phyloP scores from a whole-genome alignment of 2,329 filamentous ascomycete species.

The Pestalotiopsis sp. region DNA sequence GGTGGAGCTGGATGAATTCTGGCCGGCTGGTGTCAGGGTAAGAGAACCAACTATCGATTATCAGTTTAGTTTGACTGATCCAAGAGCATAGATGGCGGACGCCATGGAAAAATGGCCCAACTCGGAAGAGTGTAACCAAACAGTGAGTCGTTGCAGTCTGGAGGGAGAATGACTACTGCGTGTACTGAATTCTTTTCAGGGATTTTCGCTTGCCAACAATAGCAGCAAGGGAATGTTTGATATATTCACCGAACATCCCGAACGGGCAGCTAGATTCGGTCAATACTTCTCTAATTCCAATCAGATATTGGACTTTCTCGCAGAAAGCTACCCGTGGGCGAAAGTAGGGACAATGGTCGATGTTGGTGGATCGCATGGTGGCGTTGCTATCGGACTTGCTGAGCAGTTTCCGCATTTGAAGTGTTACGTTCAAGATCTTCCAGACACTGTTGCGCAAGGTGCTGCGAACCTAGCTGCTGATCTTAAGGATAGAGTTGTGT shows the following conservation, averaged over 20 bases:
- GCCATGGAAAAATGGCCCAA: conserved; percentile 29
- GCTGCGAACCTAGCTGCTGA: conserved; percentile 15
- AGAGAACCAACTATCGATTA: not conserved
- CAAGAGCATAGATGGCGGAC: conserved; percentile 20
- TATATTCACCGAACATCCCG: conserved; percentile 23
- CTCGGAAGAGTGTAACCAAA: conserved; percentile 26
- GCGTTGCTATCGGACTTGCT: conserved; percentile 57
- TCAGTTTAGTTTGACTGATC: not conserved
- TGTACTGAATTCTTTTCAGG: conserved; percentile 10
- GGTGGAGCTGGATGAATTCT: conserved; percentile 26
- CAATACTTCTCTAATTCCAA: conserved; percentile 20
- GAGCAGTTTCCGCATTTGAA: conserved; percentile 39
- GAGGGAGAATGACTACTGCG: too few relatives aligned
- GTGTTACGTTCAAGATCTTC: conserved; percentile 32
- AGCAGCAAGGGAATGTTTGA: conserved; percentile 26
- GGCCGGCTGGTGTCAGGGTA: conserved; percentile 22
- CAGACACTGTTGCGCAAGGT: conserved; percentile 15
- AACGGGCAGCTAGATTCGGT: conserved; percentile 19
- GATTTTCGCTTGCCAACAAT: conserved; percentile 26
- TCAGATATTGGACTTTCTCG: conserved; percentile 16
- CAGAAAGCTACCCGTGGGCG: conserved; percentile 26
- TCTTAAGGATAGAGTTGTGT: conserved; percentile 10
- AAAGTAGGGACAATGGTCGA: conserved; percentile 48
- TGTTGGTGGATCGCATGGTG: conserved; percentile 62
- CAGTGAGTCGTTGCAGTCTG: conserved; percentile 13